Conservation (phyloP, 2,329 filamentous ascomycete genomes). For the Aspergillus vadensis region DNA sequence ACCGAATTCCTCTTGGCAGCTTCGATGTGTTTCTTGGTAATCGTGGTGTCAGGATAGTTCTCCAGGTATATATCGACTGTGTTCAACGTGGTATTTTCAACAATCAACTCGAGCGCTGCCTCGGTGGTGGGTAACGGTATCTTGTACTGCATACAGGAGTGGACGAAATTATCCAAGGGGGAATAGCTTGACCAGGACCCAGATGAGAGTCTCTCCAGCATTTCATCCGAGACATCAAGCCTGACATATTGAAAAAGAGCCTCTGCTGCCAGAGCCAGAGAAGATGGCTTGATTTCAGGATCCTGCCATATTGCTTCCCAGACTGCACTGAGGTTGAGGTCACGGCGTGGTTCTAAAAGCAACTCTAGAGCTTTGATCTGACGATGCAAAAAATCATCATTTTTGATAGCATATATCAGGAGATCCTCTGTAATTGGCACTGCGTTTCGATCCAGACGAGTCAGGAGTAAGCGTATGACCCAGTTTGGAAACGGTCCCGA, state of each 20-base stretch:
- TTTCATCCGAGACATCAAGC: neutral
- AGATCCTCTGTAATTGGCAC: neutral
- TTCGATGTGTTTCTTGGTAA: no score
- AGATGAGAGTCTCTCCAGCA: no score
- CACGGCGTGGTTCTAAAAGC: neutral
- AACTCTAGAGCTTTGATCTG: neutral
- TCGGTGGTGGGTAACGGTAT: no score
- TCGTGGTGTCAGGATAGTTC: no score
- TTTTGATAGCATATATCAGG: neutral
- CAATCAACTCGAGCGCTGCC: no score
- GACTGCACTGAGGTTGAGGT: neutral
- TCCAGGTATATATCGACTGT: no score
- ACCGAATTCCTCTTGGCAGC: no score
- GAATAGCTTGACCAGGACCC: no score
- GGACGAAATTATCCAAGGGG: no score
- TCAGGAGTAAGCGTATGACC: neutral
- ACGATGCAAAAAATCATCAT: no score
- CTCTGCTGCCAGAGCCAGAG: neutral
- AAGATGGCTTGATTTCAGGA: neutral
- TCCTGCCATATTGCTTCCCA: constrained; percentile 1
- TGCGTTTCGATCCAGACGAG: neutral
- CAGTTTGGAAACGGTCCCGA: neutral
- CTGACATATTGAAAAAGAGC: neutral
- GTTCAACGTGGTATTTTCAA: no score
- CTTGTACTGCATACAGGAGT: no score